These are phyloP conservation scores for Crithidia expoeki DNA, from an alignment of 208 protist genomes.

Conservation along the genomic window DNA sequence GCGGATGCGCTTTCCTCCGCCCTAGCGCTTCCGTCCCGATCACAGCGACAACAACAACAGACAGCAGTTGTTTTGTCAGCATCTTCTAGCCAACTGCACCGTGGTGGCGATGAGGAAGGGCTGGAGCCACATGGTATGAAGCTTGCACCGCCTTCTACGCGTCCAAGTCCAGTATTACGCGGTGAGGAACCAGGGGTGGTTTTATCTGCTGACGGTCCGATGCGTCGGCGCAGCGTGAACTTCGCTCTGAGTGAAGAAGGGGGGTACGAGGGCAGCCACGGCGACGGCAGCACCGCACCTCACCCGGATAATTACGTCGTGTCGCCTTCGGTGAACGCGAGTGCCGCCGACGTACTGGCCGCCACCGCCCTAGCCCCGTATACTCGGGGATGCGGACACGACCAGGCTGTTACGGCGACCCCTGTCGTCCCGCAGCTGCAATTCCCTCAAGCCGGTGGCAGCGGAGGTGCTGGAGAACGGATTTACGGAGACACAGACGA, in stretches of 20 bases:
- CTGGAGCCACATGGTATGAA: conserved; percentile 7
- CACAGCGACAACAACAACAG: not conserved
- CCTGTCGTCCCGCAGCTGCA: conserved; percentile 13
- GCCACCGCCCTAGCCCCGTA: conserved; percentile 1
- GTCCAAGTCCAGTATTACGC: not conserved
- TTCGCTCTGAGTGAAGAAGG: not conserved
- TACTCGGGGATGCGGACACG: not conserved
- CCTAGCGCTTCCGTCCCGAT: not conserved
- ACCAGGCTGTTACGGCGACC: not conserved
- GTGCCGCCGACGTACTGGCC: not conserved
- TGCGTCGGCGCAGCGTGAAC: conserved; percentile 18
- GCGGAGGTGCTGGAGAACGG: not conserved
- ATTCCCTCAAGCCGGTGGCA: not conserved
- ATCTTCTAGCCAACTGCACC: not conserved
- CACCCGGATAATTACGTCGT: not conserved
- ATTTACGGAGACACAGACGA: conserved; percentile 2
- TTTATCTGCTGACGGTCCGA: not conserved
- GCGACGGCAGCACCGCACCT: not conserved
- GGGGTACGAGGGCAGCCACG: not conserved
- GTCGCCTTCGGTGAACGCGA: not conserved
- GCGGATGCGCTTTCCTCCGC: not conserved
- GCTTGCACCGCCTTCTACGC: not conserved
- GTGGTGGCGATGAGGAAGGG: not conserved
- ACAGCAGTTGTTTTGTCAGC: not conserved
- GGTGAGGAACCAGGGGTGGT: not conserved